phyloP scores from a whole-genome alignment of 1,284 basidiomycete genomes.

The Peniophora sp. region DNA sequence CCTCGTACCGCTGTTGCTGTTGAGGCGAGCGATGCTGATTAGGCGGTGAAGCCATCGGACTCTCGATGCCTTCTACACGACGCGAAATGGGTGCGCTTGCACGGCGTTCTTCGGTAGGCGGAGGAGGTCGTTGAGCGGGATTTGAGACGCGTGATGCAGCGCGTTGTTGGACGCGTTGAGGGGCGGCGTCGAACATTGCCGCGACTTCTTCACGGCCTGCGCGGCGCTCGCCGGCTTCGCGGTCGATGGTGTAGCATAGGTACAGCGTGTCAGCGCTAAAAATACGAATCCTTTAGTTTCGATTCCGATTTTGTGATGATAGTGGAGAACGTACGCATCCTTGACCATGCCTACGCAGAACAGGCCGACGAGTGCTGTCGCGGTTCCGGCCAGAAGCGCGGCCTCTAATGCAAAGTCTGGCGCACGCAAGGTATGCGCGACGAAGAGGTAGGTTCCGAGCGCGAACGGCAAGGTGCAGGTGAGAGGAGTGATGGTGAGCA shows the following conservation, averaged over 20 bases:
- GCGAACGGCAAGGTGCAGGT: slow-evolving; percentile 77
- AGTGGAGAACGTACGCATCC: slow-evolving; percentile 54
- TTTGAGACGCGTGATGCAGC: slow-evolving; percentile 25
- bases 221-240: slow-evolving; percentile 59
- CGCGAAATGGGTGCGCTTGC: slow-evolving; percentile 13
- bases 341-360: slow-evolving; percentile 79
- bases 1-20: slow-evolving; percentile 10
- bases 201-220: slow-evolving; percentile 65
- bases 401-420: slow-evolving; percentile 75
- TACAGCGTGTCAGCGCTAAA: slow-evolving; percentile 70
- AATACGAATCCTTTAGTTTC: too few relatives aligned
- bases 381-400: slow-evolving; percentile 68
- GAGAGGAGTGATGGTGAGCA: slow-evolving; percentile 76
- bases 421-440: slow-evolving; percentile 74
- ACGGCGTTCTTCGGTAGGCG: slow-evolving; percentile 6
- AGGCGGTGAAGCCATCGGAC: slow-evolving; percentile 10
- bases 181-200: slow-evolving; percentile 19
- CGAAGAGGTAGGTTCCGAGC: slow-evolving; percentile 79
- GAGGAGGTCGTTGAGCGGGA: slow-evolving; percentile 9
- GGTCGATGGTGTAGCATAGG: slow-evolving; percentile 85
- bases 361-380: slow-evolving; percentile 75
- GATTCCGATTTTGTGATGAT: too few relatives aligned
- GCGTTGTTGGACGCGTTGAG: slow-evolving; percentile 12
- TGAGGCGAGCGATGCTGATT: not conserved
- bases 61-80: slow-evolving; percentile 12